These are phyloP conservation scores for Boletus barrowsii DNA, from an alignment of 768 basidiomycete genomes.

Conservation along the genomic window DNA sequence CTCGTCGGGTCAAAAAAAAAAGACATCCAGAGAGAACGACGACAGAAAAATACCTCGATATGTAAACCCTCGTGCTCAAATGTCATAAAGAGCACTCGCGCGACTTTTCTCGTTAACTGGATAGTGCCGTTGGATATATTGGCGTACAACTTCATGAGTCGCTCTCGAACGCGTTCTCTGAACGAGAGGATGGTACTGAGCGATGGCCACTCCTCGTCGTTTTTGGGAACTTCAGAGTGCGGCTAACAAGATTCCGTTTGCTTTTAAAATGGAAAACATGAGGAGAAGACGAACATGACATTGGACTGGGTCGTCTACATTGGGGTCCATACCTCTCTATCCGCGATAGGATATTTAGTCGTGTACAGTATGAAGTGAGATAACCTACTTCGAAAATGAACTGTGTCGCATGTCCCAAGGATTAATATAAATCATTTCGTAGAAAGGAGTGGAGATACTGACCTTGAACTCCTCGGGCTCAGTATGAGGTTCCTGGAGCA, in stretches of 20 bases:
- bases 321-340: slow-evolving; percentile 93
- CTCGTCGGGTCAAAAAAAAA: slow-evolving; percentile 5
- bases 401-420: slow-evolving; percentile 37
- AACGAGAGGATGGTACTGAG: slow-evolving; percentile 69
- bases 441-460: slow-evolving; percentile 9
- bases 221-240: slow-evolving; percentile 84
- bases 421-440: slow-evolving; percentile 2
- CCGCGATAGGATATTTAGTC: slow-evolving; percentile 10
- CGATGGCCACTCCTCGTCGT: slow-evolving; percentile 84
- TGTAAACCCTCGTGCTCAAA: slow-evolving; percentile 91
- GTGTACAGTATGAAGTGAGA: neutral
- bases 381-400: slow-evolving; percentile 68
- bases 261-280: neutral
- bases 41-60: slow-evolving; percentile 51
- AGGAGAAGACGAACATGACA: slow-evolving; percentile 63
- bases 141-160: slow-evolving; percentile 71
- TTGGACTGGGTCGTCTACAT: slow-evolving; percentile 83
- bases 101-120: slow-evolving; percentile 59
- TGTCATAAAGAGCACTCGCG: slow-evolving; percentile 85
- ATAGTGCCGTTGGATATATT: slow-evolving; percentile 54
- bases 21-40: neutral
- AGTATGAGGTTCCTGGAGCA: slow-evolving; percentile 75
- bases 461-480: slow-evolving; percentile 83
- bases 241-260: slow-evolving; percentile 43
- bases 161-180: slow-evolving; percentile 70